Evolutionary conservation across 1,284 basidiomycete species (phyloP), one percentile per base, ranked within the genome.

Genomic region (Meripilus lineatus): DNA sequence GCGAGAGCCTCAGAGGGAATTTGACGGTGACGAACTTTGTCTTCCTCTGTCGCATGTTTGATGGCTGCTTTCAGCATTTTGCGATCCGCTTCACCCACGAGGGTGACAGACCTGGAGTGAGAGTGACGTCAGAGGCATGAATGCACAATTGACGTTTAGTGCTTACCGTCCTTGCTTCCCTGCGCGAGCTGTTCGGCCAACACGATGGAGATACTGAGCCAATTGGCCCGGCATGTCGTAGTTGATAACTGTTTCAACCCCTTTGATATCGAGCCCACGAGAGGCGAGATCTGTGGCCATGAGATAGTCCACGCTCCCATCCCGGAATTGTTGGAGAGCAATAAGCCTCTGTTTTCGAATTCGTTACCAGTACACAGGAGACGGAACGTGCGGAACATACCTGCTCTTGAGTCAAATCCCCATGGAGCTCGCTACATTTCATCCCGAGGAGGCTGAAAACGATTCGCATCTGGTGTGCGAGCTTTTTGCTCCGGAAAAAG

Each of bases 191-290:
- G 95, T 99, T 64, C 95, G 81, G 55, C 95, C 95, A 20, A 98
- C 94, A 48, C 95, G 88, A 66, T 99, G 95, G 28, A 97, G 75
- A 67, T 99, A 99, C 58, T 94, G 92, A 10, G 92, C 84, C 32
- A 97, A 74, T 58, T 95, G 90, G 15, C 81, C 79, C 3, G 95
- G 94, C 94, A 98, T 96, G 65, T 98, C 94, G 62, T 93, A 97
- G 66, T 98, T 98, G 62, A 97, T 92, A 46, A 98, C 92, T 1
- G 92, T 94, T 59, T 96, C 89, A n/a, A 97, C 87, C 15, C 93
- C 94, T 58, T 94, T 95, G 70, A 98, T 97, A 68, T 98, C 94
- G 24, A 98, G 74, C 66, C 94, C 94, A 55, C 94, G 85, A 49
- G 92, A 90, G 20, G 95, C 95, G 17, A 99, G 74, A 65, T 98